Evolutionary conservation across 2,329 filamentous ascomycete species (phyloP).

Genomic region (Bipolaris gigantea): DNA sequence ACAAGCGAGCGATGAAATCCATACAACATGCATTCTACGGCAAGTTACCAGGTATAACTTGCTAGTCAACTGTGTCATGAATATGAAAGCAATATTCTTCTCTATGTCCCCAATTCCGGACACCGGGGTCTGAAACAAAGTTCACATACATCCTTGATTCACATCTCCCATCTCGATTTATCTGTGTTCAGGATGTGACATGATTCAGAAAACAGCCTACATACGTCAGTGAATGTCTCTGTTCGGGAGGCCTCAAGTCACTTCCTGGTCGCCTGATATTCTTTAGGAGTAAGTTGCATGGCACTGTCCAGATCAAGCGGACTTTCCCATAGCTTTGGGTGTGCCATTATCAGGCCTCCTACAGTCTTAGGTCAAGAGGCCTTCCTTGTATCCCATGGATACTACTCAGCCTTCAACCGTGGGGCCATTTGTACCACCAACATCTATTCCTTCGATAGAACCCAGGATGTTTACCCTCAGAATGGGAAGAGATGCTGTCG

Average conservation of each 20-base stretch:
- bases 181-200: background rate
- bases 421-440: background rate
- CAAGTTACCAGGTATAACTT: too few relatives aligned
- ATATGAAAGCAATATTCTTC: background rate
- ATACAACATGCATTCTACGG: too few relatives aligned
- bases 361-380: background rate
- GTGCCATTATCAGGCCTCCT: background rate
- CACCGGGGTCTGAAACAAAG: background rate
- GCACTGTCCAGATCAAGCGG: background rate
- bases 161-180: background rate
- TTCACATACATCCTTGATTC: background rate
- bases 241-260: background rate
- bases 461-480: background rate
- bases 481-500: background rate
- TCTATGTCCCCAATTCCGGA: background rate
- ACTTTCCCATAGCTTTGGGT: background rate
- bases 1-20: too few relatives aligned
- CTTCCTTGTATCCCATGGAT: background rate
- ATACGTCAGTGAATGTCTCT: background rate
- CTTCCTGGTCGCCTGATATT: background rate
- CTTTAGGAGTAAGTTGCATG: background rate
- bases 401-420: background rate
- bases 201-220: background rate
- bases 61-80: too few relatives aligned
- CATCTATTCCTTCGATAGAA: background rate